Base-by-base conservation (phyloP, 768 basidiomycete species). In the Baorangia bicolor region DNA sequence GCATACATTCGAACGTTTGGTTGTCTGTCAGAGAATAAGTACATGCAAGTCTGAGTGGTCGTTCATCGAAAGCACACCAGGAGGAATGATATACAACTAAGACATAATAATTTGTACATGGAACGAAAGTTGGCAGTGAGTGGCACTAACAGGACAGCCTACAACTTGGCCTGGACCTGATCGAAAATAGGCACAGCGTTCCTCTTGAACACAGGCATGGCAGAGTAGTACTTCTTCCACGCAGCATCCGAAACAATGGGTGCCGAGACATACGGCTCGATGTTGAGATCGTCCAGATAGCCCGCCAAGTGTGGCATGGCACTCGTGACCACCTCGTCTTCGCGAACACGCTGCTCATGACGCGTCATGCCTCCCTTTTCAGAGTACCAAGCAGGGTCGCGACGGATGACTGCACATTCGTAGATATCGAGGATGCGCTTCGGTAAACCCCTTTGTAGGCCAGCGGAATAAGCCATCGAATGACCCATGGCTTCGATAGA, bases 401-500 rank as follows among this genome's bases (percentile, higher is more conserved):
- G n/a, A n/a, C n/a, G n/a, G n/a, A n/a, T n/a, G n/a, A n/a, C 75
- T 5, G 77, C 74, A 50, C 75, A 77, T 62, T 80, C 82, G 64
- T 82, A 87, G 9, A 86, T 64, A 52, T 84, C 81, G 31, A 86
- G 70, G 27, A 87, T 74, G 18, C 75, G 73, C 59, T 74, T 69
- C 2, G 79, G 78, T 28, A 85, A 63, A 4, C 73, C 74, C 13
- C 73, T 71, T 31, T 71, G 69, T 41, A 78, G 55, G 20, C 78
- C 84, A n/a, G 80, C 80, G 8, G 82, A 79, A 63, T 85, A 85
- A 3, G 84, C 82, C 39, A 83, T 72, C 16, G 83, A 80, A 62
- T 86, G 82, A 4, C 86, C 85, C 39, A 87, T 80, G 18, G 84
- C 80, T 70, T 83, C 79, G 49, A 87, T 66, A 7, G 80, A 74